Percentiles rank a stretch among this genome's conserved stretches.
Evolutionary conservation across 805 yeast species (phyloP).

Genomic region (Cyberlindnera meyerae): DNA sequence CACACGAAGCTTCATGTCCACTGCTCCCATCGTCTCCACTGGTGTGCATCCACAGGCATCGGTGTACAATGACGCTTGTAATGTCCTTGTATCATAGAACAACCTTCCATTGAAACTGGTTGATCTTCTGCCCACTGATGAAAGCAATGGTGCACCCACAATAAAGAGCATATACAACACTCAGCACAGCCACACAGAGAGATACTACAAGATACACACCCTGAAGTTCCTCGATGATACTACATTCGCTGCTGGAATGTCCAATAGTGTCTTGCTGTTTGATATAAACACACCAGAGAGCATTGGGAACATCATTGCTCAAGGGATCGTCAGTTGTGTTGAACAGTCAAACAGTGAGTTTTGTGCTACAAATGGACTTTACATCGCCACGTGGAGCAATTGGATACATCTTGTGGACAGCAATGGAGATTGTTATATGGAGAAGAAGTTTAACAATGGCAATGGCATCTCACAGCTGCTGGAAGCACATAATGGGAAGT

Average conservation of each 20-base stretch:
- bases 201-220: constrained; percentile 28
- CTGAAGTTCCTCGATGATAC: constrained; percentile 21
- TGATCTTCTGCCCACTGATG: constrained; percentile 18
- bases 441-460: constrained; percentile 16
- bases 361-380: constrained; percentile 18
- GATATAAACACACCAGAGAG: constrained; percentile 28
- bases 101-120: constrained; percentile 33
- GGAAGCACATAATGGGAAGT: constrained; percentile 33
- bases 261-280: constrained; percentile 26
- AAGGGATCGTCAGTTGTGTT: constrained; percentile 22
- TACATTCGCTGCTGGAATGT: constrained; percentile 30
- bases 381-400: constrained; percentile 30
- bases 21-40: constrained; percentile 30
- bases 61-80: constrained; percentile 24
- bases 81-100: constrained; percentile 28
- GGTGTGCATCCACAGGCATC: constrained; percentile 32
- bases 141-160: constrained; percentile 11
- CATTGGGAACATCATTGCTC: constrained; percentile 2
- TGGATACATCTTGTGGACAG: constrained; percentile 28
- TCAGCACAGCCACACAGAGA: constrained; percentile 30
- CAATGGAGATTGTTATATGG: constrained; percentile 18
- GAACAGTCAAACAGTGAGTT: constrained; percentile 7
- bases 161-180: constrained; percentile 27
- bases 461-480: constrained; percentile 33
- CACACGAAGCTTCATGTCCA: constrained; percentile 28